Evolutionary conservation across 768 basidiomycete genomes (phyloP).

Genomic region (Russula sp.): DNA sequence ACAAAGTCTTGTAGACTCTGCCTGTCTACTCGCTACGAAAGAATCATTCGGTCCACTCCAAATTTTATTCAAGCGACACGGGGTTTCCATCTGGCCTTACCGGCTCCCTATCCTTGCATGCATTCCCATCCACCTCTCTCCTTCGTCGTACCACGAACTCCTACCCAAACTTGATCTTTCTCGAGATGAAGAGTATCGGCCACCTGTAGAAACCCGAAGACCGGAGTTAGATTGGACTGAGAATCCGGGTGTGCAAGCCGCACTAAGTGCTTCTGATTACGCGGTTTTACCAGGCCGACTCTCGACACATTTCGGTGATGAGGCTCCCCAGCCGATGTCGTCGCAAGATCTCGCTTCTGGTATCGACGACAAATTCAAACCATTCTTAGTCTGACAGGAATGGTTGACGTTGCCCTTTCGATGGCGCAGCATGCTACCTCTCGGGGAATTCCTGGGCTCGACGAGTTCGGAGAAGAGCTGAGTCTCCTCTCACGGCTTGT

Average conservation of each 20-base stretch:
- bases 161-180: slow-evolving; percentile 59
- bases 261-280: slow-evolving; percentile 38
- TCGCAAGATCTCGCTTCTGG: slow-evolving; percentile 64
- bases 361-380: slow-evolving; percentile 63
- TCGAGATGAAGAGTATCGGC: slow-evolving; percentile 44
- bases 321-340: slow-evolving; percentile 40
- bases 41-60: slow-evolving; percentile 57
- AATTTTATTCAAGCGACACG: slow-evolving; percentile 58
- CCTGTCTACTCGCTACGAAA: slow-evolving; percentile 63
- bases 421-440: slow-evolving; percentile 85
- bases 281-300: slow-evolving; percentile 2
- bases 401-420: slow-evolving; percentile 75
- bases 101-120: slow-evolving; percentile 68
- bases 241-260: slow-evolving; percentile 41
- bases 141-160: slow-evolving; percentile 56
- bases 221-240: slow-evolving; percentile 59
- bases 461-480: slow-evolving; percentile 88
- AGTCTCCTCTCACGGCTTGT: slow-evolving; percentile 81
- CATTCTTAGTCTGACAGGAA: slow-evolving; percentile 64
- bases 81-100: slow-evolving; percentile 57
- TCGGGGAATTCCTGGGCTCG: slow-evolving; percentile 70
- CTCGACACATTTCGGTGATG: slow-evolving; percentile 2
- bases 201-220: slow-evolving; percentile 47
- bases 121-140: slow-evolving; percentile 71
- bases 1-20: slow-evolving; percentile 53